Base-by-base conservation (phyloP, 257 asterid species). In the Agastache rugosa region DNA sequence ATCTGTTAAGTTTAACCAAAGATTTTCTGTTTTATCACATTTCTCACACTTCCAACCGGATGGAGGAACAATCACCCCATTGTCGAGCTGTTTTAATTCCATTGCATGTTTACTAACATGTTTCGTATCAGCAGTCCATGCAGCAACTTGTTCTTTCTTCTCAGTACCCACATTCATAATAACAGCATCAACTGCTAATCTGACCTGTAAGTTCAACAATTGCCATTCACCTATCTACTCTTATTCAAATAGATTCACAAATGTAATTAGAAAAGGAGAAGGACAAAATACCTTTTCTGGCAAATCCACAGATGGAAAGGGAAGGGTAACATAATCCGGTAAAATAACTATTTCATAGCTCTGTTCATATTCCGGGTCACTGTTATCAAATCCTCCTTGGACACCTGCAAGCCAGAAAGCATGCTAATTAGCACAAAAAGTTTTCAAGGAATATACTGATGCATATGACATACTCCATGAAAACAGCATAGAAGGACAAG, bases 21-120 rank as follows among this genome's bases (percentile, higher is more conserved):
- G 99, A 86, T 95, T 95, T 39, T 90, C 97, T 22, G 89, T 89
- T 89, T 95, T 95, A 51, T 95, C 96, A 75, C 99, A 95, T 69
- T 79, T 87, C 60, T 88, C 86, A 89, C 99, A 95, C 85, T 85
- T 92, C 98, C 99, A 95, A 44, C 98, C 97, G 62, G 91, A 82
- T 37, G 97, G 98, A 69, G 98, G 94, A 72, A 95, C 89, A 69
- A 82, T 56, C 81, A 92, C 85, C 71, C 96, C 96, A 78, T 87
- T 95, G 83, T 92, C 92, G 60, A 95, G 90, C 84, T 95, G 99
- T 65, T 83, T 83, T 79, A 95, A 83, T 70, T 88, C 86, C 93
- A 71, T 79, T 35, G 99, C 97, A 85, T 89, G 86, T 82, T 83
- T 87, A 81, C 99, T 90, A 74, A 83, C 67, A 53, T 79, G 31